phyloP scores from a whole-genome alignment of 768 basidiomycete genomes.

The Albatrellus ellisii region DNA sequence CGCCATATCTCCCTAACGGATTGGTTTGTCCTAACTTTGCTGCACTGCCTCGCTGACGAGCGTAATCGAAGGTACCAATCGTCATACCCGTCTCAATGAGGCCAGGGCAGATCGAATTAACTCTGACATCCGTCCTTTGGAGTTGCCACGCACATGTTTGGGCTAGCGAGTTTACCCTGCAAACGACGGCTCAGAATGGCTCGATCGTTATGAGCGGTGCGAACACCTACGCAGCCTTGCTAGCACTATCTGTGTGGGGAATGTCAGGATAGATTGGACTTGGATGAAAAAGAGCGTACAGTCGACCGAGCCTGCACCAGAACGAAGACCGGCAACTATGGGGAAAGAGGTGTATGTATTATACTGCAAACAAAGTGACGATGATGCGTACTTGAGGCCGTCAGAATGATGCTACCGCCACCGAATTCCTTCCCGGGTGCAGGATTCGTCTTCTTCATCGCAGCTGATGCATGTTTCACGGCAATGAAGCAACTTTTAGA shows the following conservation, averaged over 20 bases:
- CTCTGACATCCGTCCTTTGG: slow-evolving; percentile 69
- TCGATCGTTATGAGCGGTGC: slow-evolving; percentile 4
- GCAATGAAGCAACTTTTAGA: slow-evolving; percentile 70
- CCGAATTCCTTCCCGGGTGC: slow-evolving; percentile 54
- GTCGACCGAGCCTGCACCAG: slow-evolving; percentile 71
- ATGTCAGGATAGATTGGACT: slow-evolving; percentile 5
- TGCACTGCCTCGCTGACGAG: slow-evolving; percentile 59
- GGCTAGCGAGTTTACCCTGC: slow-evolving; percentile 79
- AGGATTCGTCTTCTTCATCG: slow-evolving; percentile 60
- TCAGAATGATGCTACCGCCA: slow-evolving; percentile 78
- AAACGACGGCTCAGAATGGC: not conserved
- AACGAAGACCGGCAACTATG: slow-evolving; percentile 68
- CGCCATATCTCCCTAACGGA: slow-evolving; percentile 69
- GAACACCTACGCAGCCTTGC: slow-evolving; percentile 74
- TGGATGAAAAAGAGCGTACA: slow-evolving; percentile 35
- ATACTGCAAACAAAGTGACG: not conserved
- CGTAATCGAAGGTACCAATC: slow-evolving; percentile 56
- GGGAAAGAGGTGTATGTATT: not conserved
- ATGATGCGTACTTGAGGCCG: slow-evolving; percentile 55
- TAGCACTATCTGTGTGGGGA: slow-evolving; percentile 61
- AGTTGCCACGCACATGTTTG: slow-evolving; percentile 74
- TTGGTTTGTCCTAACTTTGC: slow-evolving; percentile 76
- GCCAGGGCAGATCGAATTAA: slow-evolving; percentile 86
- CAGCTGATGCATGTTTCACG: slow-evolving; percentile 71
- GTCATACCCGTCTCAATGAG: slow-evolving; percentile 95